These are phyloP conservation scores for Alisma plantagoaquatica DNA, from an alignment of 106 monocot genomes.

Conservation along the genomic window DNA sequence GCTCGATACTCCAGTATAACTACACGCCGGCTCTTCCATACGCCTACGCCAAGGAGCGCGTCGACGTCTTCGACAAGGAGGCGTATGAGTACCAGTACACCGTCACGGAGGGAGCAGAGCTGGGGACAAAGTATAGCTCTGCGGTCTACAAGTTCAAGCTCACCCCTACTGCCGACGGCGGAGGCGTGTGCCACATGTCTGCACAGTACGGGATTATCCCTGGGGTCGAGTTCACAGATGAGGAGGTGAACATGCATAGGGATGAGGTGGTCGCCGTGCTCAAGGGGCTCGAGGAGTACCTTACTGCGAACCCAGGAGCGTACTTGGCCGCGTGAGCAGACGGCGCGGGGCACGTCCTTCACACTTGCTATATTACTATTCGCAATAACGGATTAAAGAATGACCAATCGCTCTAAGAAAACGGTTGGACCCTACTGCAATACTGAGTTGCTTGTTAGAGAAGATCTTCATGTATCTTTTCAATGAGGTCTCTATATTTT, in stretches of 20 bases:
- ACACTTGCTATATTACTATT: too few species aligned
- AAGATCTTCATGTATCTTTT: too few species aligned
- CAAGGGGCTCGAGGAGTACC: conserved; percentile 5
- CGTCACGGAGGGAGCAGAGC: conserved; percentile 3
- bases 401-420: too few species aligned
- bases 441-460: too few species aligned
- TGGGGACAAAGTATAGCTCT: neutral
- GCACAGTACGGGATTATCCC: conserved; percentile 1
- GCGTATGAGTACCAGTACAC: neutral
- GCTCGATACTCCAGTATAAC: neutral
- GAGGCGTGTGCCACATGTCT: conserved; percentile 6
- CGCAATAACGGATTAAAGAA: too few species aligned
- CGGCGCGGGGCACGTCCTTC: too few species aligned
- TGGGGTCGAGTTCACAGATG: neutral
- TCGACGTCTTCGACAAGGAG: conserved; percentile 10
- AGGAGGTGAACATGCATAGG: conserved; percentile 1
- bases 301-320: conserved; percentile 1
- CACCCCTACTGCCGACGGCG: neutral
- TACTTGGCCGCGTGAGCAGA: too few species aligned
- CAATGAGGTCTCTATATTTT: too few species aligned
- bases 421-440: too few species aligned
- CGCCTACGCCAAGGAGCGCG: neutral
- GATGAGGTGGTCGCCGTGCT: neutral
- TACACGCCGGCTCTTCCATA: neutral
- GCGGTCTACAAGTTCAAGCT: neutral